A percentile compares a stretch with the other conserved stretches of the same genome.
Conservation (phyloP, 176 grass and related monocot species). For the Oryza australiensis region DNA sequence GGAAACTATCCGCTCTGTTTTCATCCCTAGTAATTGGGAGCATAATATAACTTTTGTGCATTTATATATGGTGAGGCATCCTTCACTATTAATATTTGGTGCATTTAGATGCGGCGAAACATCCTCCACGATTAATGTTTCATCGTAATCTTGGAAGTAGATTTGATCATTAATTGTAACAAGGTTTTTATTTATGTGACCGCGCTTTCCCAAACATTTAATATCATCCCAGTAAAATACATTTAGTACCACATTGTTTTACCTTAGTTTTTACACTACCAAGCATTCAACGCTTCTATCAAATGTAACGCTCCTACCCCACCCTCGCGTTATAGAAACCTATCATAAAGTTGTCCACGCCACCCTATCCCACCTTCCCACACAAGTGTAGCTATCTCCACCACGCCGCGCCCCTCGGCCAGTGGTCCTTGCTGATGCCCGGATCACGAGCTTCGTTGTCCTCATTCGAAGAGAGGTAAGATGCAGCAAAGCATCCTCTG, state of each 20-base stretch:
- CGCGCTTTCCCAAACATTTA: not conserved
- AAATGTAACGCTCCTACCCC: not conserved
- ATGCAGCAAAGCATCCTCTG: not conserved
- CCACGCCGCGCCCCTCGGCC: not conserved
- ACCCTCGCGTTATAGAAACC: not conserved
- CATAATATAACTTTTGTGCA: not conserved
- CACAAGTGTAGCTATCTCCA: not conserved
- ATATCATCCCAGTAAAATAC: not conserved
- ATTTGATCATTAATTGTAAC: not conserved
- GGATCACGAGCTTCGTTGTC: not conserved
- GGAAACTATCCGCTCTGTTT: too few relatives aligned
- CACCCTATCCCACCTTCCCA: not conserved
- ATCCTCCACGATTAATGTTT: not conserved
- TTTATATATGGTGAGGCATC: not conserved
- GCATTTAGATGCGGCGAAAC: not conserved
- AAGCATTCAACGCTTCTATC: not conserved
- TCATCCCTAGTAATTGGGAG: not conserved
- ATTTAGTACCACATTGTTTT: not conserved
- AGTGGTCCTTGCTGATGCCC: not conserved
- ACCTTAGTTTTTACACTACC: not conserved
- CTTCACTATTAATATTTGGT: not conserved
- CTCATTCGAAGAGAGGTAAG: not conserved
- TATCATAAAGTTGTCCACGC: not conserved
- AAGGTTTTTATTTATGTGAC: not conserved
- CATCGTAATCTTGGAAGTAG: not conserved